These are phyloP conservation scores for Dactylella cylindrospora DNA, from an alignment of 2,329 filamentous ascomycete species.

Conservation along the genomic window DNA sequence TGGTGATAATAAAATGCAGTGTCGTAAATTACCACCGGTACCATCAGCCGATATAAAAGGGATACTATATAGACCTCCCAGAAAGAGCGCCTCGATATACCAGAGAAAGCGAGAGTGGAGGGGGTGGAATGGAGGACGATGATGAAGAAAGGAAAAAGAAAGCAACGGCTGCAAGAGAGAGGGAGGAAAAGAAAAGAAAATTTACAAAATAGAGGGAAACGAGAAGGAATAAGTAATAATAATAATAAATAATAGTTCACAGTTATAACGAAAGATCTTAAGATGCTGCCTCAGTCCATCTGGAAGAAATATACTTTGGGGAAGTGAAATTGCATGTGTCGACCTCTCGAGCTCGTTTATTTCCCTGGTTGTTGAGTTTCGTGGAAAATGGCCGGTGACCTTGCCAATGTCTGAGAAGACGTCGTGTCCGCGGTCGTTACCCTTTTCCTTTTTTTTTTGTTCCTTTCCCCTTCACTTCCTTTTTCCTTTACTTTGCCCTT, in stretches of 20 bases:
- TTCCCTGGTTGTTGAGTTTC: slow-evolving; percentile 25
- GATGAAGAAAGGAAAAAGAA: slow-evolving; percentile 4
- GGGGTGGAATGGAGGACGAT: slow-evolving; percentile 11
- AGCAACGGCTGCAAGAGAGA: slow-evolving; percentile 3
- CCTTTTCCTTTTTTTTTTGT: too few relatives aligned
- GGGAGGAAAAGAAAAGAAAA: slow-evolving; percentile 1
- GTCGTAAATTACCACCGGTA: slow-evolving; percentile 43
- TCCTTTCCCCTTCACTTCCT: slow-evolving; percentile 25
- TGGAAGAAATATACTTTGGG: slow-evolving; percentile 11
- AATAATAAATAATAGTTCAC: background rate
- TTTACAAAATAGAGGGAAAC: background rate
- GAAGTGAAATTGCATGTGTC: slow-evolving; percentile 22
- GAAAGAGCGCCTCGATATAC: slow-evolving; percentile 33
- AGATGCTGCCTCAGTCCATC: slow-evolving; percentile 1
- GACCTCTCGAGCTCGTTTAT: slow-evolving; percentile 30
- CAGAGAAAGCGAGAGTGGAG: too few relatives aligned
- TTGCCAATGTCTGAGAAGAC: slow-evolving; percentile 33
- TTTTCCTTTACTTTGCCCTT: too few relatives aligned
- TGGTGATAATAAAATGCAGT: slow-evolving; percentile 39
- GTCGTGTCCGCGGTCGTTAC: slow-evolving; percentile 35
- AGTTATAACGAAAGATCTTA: too few relatives aligned
- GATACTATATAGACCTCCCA: slow-evolving; percentile 41
- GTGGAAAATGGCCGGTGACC: slow-evolving; percentile 41
- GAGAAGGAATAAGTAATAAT: background rate
- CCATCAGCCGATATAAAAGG: slow-evolving; percentile 39